These are phyloP conservation scores for Cicer judaicum DNA, from an alignment of 306 rosid genomes.

Conservation along the genomic window DNA sequence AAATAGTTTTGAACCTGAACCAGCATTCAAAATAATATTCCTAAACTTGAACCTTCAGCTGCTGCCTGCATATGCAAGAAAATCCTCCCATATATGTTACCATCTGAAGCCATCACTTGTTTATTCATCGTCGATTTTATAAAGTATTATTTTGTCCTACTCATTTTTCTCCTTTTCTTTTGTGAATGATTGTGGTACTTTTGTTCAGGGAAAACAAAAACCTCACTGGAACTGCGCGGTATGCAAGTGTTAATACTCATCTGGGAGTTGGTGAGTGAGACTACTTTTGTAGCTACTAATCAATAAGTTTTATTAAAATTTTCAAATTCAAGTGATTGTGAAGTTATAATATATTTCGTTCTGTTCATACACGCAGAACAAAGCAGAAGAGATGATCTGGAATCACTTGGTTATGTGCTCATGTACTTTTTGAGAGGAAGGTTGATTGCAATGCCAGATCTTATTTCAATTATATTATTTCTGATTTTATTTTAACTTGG, in stretches of 20 bases:
- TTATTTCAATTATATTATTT: conserved; percentile 25
- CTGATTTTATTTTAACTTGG: conserved; percentile 36
- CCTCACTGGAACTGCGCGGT: conserved; percentile 99
- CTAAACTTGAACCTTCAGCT: conserved; percentile 28
- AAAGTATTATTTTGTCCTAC: conserved; percentile 22
- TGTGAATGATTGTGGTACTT: conserved; percentile 12
- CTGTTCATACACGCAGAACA: conserved; percentile 71
- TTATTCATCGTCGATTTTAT: conserved; percentile 5
- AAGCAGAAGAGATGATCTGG: conserved; percentile 99
- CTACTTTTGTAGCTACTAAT: conserved; percentile 33
- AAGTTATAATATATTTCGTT: conserved; percentile 2
- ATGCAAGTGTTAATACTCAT: conserved; percentile 99
- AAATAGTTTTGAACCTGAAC: conserved; percentile 35
- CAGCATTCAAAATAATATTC: conserved; percentile 13
- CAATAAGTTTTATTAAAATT: conserved; percentile 31
- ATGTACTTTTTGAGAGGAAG: conserved; percentile 99
- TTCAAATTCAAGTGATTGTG: not conserved
- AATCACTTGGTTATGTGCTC: conserved; percentile 95
- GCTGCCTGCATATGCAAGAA: conserved; percentile 22
- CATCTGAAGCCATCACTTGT: conserved; percentile 14
- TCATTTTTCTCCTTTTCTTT: conserved; percentile 17
- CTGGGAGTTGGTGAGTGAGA: conserved; percentile 89
- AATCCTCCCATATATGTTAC: conserved; percentile 3
- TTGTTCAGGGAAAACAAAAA: conserved; percentile 92
- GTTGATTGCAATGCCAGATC: conserved; percentile 50